Evolutionary conservation across 495 filamentous ascomycete genomes (phyloP), one percentile per base, ranked within the genome.

Genomic region (Aspergillus saccharolyticus): DNA sequence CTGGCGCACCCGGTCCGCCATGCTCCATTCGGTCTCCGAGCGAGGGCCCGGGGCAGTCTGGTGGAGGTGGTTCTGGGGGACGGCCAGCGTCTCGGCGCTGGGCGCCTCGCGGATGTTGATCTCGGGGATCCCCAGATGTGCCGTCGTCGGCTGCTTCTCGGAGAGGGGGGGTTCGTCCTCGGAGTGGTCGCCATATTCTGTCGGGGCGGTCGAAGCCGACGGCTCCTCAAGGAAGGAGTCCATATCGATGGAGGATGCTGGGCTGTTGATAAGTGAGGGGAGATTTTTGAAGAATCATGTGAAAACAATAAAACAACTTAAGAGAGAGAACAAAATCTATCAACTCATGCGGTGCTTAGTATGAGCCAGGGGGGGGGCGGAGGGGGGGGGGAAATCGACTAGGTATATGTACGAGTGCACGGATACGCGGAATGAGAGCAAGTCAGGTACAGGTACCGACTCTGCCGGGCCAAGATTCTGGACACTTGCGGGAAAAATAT

Each of bases 1-100:
- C 2, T 44, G 42, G n/a, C 53, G 24, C 12, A 59, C 57, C 15
- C 54, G 57, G 3, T 52, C 22, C n/a, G 57, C 50, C 57, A 59
- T 59, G 33, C 45, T 54, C 57, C 57, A 59, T 59, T 54, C 51
- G 6, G 52, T 19, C 33, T 54, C 19, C 18, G 51, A 54, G 50
- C 50, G 33, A 17, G 51, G 52, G 12, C 44, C 9, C 3, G 52
- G 28, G 21, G 51, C 20, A 18, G 30, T 50, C 7, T 54, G 4
- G 15, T 54, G 33, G 12, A 12, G 33, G 33, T 39, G 6, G 33
- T 42, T 25, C 12, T 45, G 25, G 24, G 57, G 52, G 2, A 44
- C 42, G 19, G 57, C 21, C 14, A 59, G 45, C 20, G 57, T 59
- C 45, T 59, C 57, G 42, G 57, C 52, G 28, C 57, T 59, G 16